Evolutionary conservation across 768 basidiomycete species (phyloP).

Genomic region (Rhizopogon vinicolor): DNA sequence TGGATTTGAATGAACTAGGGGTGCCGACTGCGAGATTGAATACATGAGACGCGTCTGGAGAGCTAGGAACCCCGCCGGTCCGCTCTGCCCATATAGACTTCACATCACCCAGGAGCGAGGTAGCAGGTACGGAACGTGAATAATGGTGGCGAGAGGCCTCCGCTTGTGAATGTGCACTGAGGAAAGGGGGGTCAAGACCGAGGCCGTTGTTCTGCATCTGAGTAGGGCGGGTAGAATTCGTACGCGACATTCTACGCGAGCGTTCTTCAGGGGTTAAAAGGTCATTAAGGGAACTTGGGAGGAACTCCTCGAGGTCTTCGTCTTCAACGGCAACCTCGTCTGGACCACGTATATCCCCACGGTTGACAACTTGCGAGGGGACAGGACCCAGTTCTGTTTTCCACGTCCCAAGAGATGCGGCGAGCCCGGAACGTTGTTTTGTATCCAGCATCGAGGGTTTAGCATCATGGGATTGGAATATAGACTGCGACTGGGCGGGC

Average conservation of each 20-base stretch:
- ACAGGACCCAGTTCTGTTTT: constrained; percentile 20
- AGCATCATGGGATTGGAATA: constrained; percentile 70
- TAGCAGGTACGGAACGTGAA: constrained; percentile 78
- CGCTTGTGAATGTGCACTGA: constrained; percentile 11
- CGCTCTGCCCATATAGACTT: constrained; percentile 79
- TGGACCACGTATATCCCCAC: constrained; percentile 20
- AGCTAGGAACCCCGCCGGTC: constrained; percentile 27
- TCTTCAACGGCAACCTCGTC: constrained; percentile 53
- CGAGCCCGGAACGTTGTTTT: constrained; percentile 44
- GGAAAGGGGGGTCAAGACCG: constrained; percentile 11
- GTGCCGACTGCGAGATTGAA: constrained; percentile 31
- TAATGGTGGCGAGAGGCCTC: constrained; percentile 52
- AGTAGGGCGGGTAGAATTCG: constrained; percentile 37
- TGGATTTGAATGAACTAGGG: constrained; percentile 50
- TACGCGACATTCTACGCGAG: constrained; percentile 75
- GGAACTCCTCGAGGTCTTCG: constrained; percentile 82
- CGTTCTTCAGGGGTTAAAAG: constrained; percentile 87
- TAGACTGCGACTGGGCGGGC: constrained; percentile 37
- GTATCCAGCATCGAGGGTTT: constrained; percentile 48
- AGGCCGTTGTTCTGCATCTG: constrained; percentile 15
- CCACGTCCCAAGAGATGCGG: constrained; percentile 56
- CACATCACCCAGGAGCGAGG: constrained; percentile 70
- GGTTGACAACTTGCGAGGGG: constrained; percentile 11
- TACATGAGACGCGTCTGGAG: constrained; percentile 29
- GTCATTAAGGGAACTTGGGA: constrained; percentile 86